Base-by-base conservation (phyloP, 2,329 filamentous ascomycete species). In the Blastomyces silverae region DNA sequence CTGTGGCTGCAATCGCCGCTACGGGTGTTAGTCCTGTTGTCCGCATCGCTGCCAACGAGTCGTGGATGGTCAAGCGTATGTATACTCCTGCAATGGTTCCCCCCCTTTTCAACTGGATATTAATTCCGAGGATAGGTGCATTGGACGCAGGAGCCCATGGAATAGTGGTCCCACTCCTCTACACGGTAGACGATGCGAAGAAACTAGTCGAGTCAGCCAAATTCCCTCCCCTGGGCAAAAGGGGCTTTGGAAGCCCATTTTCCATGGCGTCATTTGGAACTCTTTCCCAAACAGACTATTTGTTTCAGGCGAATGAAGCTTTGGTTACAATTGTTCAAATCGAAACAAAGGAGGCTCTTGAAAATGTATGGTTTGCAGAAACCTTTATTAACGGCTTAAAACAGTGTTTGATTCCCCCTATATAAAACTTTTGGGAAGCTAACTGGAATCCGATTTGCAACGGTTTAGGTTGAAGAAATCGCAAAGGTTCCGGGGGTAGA, bases 31-130 rank as follows among this genome's bases (percentile, higher is more conserved):
- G 78, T 66, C 78, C 78, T 1, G 75, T 81, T 63, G 78, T 81
- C 25, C 73, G 76, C 62, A 81, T 86, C 53, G 79, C 82, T 17
- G 82, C 82, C 34, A 84, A 84, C 64, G 83, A 86, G 74, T 78
- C 81, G 59, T 86, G 83, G 84, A 85, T 85, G 83, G 83, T 86
- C 65, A 86, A 87, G 71, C 77, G 84, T 79, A 72, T 65, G 75
- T 64, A 17, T 61, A 55, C 34, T 48, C 62, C 58, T 25, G 42
- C 61, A n/a, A 22, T 15, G 48, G 50, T 65, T 63, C 34, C 15
- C n/a, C n/a, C n/a, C n/a, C 22, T 20, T 20, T 6, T 22, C 56
- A 64, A 8, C 34, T 8, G 3, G n/a, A 63, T 57, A 34, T 58
- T 56, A 28, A 61, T 20, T 63, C 11, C 34, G 13, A 20, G 42